Percentiles rank a stretch among this genome's conserved stretches.
Evolutionary conservation across 148 eudicot species (phyloP).

Genomic region (Nepenthes mirabilis): DNA sequence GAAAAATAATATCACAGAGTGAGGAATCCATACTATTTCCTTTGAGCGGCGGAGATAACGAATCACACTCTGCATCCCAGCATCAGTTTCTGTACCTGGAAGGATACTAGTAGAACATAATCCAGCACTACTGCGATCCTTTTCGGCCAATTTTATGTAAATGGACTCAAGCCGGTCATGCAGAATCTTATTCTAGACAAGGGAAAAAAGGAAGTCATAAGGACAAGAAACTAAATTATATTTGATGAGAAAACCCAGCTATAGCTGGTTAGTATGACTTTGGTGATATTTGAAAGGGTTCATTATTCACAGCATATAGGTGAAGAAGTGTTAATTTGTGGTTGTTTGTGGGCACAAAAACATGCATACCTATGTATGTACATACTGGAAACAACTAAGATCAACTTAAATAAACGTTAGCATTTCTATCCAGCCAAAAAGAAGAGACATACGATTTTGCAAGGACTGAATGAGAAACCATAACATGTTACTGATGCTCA

Average conservation of each 20-base stretch:
- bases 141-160: slow-evolving; percentile 69
- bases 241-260: slow-evolving; percentile 1
- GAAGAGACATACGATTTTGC: no score
- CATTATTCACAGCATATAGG: no score
- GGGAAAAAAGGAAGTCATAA: not conserved
- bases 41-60: slow-evolving; percentile 86
- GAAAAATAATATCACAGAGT: not conserved
- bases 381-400: no score
- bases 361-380: no score
- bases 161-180: slow-evolving; percentile 73
- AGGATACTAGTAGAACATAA: slow-evolving; percentile 24
- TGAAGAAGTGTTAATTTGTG: no score
- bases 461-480: no score
- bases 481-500: no score
- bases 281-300: no score
- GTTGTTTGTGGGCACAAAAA: no score
- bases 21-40: slow-evolving; percentile 49
- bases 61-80: slow-evolving; percentile 73
- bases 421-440: no score
- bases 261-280: not conserved
- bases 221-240: not conserved
- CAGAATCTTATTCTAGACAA: slow-evolving; percentile 55
- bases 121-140: slow-evolving; percentile 39
- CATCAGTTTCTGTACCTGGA: slow-evolving; percentile 28
- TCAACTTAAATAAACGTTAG: no score